Evolutionary conservation across 148 eudicot species (phyloP).

Genomic region (Talinum fruticosum): DNA sequence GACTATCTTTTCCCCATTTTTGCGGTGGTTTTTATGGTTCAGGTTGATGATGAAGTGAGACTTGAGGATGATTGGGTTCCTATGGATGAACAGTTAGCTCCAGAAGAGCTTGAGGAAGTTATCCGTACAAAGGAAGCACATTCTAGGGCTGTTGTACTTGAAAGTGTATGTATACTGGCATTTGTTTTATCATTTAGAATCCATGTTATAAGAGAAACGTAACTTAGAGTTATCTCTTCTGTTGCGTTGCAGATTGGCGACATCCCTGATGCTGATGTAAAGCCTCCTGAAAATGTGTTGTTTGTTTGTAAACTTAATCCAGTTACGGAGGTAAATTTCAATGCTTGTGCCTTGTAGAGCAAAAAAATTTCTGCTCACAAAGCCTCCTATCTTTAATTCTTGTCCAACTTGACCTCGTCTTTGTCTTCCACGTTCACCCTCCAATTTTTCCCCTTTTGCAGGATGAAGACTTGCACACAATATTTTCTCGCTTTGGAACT

Average conservation of each 20-base stretch:
- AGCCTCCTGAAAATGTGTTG: constrained; percentile 92
- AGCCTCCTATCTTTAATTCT: neutral
- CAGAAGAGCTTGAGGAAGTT: constrained; percentile 69
- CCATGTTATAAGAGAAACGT: neutral
- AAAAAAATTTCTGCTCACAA: neutral
- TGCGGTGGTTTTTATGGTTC: constrained; percentile 9
- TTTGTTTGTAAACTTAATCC: constrained; percentile 97
- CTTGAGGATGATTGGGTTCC: constrained; percentile 99
- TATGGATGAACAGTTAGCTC: constrained; percentile 68
- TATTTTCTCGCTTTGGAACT: constrained; percentile 89
- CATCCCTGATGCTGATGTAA: constrained; percentile 92
- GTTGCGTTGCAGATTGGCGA: constrained; percentile 71
- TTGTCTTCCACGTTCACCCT: neutral
- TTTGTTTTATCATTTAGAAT: neutral
- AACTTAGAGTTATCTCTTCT: neutral
- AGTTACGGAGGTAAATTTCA: constrained; percentile 74
- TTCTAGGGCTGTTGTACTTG: constrained; percentile 93
- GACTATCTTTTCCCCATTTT: neutral
- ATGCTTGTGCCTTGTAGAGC: too few species aligned
- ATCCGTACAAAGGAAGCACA: constrained; percentile 83
- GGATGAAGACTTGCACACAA: constrained; percentile 93
- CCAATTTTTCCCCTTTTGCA: constrained; percentile 29
- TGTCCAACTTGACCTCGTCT: constrained; percentile 5
- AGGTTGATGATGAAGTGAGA: constrained; percentile 85
- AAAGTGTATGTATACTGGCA: constrained; percentile 55